A percentile compares a stretch with the other conserved stretches of the same genome.
phyloP scores from a whole-genome alignment of 176 grass and related monocot genomes.

The Avena sativa region DNA sequence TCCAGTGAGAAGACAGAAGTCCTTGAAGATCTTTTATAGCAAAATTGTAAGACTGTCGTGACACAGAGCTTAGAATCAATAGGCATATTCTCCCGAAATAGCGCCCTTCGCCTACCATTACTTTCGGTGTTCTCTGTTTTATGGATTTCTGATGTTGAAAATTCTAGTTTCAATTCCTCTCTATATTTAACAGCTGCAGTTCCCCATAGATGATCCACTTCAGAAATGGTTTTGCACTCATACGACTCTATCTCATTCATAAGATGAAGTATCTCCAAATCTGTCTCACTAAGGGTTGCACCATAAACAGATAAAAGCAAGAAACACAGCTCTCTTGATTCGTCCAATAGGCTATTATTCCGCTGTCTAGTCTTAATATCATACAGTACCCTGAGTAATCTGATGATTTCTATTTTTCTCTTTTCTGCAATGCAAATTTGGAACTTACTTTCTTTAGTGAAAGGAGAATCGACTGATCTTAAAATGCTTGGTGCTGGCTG shows the following conservation, averaged over 20 bases:
- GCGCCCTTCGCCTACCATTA: slow-evolving; percentile 60
- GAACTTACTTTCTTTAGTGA: slow-evolving; percentile 37
- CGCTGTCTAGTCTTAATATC: slow-evolving; percentile 69
- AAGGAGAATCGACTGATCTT: slow-evolving; percentile 61
- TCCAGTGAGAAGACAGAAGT: slow-evolving; percentile 63
- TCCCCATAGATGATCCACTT: slow-evolving; percentile 95
- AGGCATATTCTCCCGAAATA: slow-evolving; percentile 93
- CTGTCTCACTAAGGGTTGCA: slow-evolving; percentile 79
- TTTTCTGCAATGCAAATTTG: slow-evolving; percentile 55
- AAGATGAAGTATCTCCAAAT: slow-evolving; percentile 86
- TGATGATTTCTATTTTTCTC: slow-evolving; percentile 79
- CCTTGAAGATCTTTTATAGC: slow-evolving; percentile 66
- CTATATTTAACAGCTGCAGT: slow-evolving; percentile 64
- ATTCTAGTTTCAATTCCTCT: slow-evolving; percentile 77
- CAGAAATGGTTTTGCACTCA: slow-evolving; percentile 66
- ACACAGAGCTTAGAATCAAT: slow-evolving; percentile 79
- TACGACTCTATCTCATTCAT: slow-evolving; percentile 84
- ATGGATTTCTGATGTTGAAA: slow-evolving; percentile 45
- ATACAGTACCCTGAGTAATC: slow-evolving; percentile 89
- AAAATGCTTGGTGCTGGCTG: slow-evolving; percentile 85
- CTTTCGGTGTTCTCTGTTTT: slow-evolving; percentile 49
- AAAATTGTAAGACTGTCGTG: slow-evolving; percentile 73
- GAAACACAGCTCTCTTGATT: slow-evolving; percentile 77
- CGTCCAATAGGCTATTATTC: slow-evolving; percentile 48
- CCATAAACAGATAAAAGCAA: slow-evolving; percentile 88